A percentile compares a stretch with the other conserved stretches of the same genome.
Evolutionary conservation across 768 basidiomycete species (phyloP).

Genomic region (Ramaria sp.): DNA sequence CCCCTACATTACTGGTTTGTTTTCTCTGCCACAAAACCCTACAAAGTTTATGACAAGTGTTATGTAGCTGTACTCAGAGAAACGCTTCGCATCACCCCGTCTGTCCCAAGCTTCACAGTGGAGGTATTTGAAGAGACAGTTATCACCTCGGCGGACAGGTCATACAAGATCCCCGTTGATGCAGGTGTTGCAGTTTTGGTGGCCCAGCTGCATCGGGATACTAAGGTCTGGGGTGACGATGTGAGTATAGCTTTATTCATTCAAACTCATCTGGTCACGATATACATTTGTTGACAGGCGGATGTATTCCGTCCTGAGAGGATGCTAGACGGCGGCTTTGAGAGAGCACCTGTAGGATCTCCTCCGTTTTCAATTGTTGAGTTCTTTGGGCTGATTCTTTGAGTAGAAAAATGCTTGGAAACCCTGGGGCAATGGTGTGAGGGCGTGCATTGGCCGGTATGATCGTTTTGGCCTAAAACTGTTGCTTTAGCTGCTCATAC

Average conservation of each 20-base stretch:
- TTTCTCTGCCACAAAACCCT: background rate
- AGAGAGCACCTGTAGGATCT: slow-evolving; percentile 30
- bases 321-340: slow-evolving; percentile 40
- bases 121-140: slow-evolving; percentile 26
- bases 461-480: slow-evolving; percentile 8
- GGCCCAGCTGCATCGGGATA: slow-evolving; percentile 27
- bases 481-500: slow-evolving; percentile 17
- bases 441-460: slow-evolving; percentile 16
- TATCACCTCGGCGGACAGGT: slow-evolving; percentile 23
- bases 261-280: background rate
- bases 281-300: slow-evolving; percentile 12
- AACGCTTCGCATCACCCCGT: slow-evolving; percentile 27
- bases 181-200: slow-evolving; percentile 20
- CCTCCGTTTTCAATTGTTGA: slow-evolving; percentile 2
- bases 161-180: slow-evolving; percentile 29
- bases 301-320: slow-evolving; percentile 36
- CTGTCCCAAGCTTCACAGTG: slow-evolving; percentile 27
- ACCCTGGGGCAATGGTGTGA: slow-evolving; percentile 22
- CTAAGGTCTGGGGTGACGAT: slow-evolving; percentile 39
- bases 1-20: slow-evolving; percentile 30
- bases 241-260: slow-evolving; percentile 20
- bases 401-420: slow-evolving; percentile 33
- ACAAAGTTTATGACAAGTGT: background rate
- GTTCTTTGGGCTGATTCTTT: background rate
- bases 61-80: slow-evolving; percentile 23